Base-by-base conservation (phyloP, 208 protist species). In the Leishmania turanica region DNA sequence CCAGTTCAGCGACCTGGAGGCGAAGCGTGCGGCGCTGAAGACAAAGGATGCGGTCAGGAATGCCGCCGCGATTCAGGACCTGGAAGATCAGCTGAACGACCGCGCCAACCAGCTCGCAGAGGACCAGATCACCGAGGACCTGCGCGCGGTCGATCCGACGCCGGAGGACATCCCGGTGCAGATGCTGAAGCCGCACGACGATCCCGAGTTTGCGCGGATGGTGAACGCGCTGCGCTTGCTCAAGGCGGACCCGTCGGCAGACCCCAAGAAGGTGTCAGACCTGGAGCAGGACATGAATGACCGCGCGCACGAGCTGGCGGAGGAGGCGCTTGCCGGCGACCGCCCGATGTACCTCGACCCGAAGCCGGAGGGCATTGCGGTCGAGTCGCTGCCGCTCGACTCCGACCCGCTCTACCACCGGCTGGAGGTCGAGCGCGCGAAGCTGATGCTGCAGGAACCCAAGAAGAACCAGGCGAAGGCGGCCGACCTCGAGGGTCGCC, bases 211-310 rank as follows among this genome's bases (percentile, higher is more conserved):
- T 75, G 74, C 77, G 40, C 80, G 75, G 27, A 88, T 95, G 88
- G 90, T 89, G 76, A 85, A 89, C 45, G 84, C 79, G 34, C 79
- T 94, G 82, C 91, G 92, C 51, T 60, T 45, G 4, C 75, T 95
- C 17, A 93, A 92, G 83, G 81, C 77, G 6, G 89, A 93, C 78
- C 87, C 89, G 8, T 34, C 75, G 21, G 66, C 89, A 15, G 87
- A 95, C 76, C 84, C 90, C 5, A 75, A 91, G 65, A 91, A 87
- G 80, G 87, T 95, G 53, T 84, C 81, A 34, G 85, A 82, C 34
- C 87, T 96, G 13, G 91, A 96, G 87, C 86, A 87, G n/a, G 90
- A 92, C 69, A 92, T 95, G 90, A 91, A 95, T 74, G 89, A 91
- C 74, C 89, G 91, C 40, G 84, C 86, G 24, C 84, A 93, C 73